Percentiles rank a stretch among this genome's conserved stretches.
These are phyloP conservation scores for Zopfochytrium polystomum DNA, from an alignment of 371 early-diverging fungal genomes.

Conservation along the genomic window DNA sequence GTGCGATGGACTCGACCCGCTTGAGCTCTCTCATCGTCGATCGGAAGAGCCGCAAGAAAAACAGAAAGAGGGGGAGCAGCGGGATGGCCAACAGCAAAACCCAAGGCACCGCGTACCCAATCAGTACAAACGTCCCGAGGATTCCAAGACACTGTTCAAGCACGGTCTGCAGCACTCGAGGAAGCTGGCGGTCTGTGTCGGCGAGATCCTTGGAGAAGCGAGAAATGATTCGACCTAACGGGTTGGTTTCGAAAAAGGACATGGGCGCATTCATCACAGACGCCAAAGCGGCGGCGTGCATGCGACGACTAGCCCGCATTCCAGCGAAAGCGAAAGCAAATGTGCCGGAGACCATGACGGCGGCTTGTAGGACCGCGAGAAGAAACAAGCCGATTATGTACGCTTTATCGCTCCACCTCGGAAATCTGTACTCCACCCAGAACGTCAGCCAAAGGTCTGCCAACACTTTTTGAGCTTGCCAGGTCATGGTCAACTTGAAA, in stretches of 20 bases:
- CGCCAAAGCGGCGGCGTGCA: slow-evolving; percentile 57
- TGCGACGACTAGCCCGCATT: slow-evolving; percentile 9
- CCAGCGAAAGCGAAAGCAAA: slow-evolving; percentile 4
- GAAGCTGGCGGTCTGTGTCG: no score
- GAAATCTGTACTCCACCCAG: no score
- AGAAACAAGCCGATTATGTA: slow-evolving; percentile 9
- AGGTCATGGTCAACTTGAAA: no score
- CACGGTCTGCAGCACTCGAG: slow-evolving; percentile 10
- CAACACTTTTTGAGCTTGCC: slow-evolving; percentile 28
- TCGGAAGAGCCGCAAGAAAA: slow-evolving; percentile 15
- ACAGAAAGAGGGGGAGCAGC: slow-evolving; percentile 26
- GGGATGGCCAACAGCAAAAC: slow-evolving; percentile 21
- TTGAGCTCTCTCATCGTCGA: slow-evolving; percentile 41
- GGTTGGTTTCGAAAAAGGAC: slow-evolving; percentile 80
- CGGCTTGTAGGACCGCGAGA: slow-evolving; percentile 3
- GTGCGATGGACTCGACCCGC: no score
- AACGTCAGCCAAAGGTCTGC: slow-evolving; percentile 39
- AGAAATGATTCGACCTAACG: slow-evolving; percentile 78
- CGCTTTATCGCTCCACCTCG: not conserved
- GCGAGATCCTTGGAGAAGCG: slow-evolving; percentile 58
- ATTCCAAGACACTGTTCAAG: slow-evolving; percentile 8
- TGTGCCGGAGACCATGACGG: not conserved
- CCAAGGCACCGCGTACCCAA: slow-evolving; percentile 16
- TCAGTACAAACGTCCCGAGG: slow-evolving; percentile 11
- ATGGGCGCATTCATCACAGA: slow-evolving; percentile 64